A percentile compares a stretch with the other conserved stretches of the same genome.
phyloP scores from a whole-genome alignment of 768 basidiomycete species.

The Naganishia vishniacii region DNA sequence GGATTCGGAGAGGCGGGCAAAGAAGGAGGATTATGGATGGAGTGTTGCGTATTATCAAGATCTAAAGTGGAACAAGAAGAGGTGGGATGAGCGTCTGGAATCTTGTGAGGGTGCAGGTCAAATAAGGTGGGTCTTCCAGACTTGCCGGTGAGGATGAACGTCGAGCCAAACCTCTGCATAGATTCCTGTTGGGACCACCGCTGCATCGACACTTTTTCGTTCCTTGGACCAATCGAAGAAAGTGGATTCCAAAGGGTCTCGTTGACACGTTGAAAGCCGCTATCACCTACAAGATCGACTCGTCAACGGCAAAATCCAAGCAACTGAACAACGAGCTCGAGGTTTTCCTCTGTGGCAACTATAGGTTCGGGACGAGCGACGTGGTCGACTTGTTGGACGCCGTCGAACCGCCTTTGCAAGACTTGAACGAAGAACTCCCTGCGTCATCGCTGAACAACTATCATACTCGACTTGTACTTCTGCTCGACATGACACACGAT shows the following conservation, averaged over 20 bases:
- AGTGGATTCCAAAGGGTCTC: neutral
- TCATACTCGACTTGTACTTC: neutral
- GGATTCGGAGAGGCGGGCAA: neutral
- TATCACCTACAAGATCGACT: constrained; percentile 16
- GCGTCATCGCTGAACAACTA: neutral
- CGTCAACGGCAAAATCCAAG: neutral
- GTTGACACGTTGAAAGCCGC: constrained; percentile 1
- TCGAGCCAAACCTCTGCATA: too few species aligned
- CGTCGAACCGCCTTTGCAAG: constrained; percentile 9
- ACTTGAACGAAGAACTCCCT: neutral
- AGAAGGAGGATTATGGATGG: neutral
- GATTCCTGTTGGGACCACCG: constrained; percentile 9
- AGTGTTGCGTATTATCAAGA: neutral
- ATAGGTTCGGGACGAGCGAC: neutral
- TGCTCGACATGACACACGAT: neutral
- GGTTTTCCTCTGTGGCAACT: neutral
- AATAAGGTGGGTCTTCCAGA: neutral
- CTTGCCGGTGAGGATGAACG: too few species aligned
- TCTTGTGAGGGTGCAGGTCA: neutral
- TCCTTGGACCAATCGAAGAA: neutral
- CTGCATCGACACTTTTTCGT: constrained; percentile 15
- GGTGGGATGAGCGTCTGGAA: neutral
- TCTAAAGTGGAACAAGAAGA: neutral
- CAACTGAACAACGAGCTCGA: neutral
- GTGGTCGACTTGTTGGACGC: constrained; percentile 12